Evolutionary conservation across 768 basidiomycete species (phyloP), one percentile per base, ranked within the genome.

Genomic region (Tephrocybe sp.): DNA sequence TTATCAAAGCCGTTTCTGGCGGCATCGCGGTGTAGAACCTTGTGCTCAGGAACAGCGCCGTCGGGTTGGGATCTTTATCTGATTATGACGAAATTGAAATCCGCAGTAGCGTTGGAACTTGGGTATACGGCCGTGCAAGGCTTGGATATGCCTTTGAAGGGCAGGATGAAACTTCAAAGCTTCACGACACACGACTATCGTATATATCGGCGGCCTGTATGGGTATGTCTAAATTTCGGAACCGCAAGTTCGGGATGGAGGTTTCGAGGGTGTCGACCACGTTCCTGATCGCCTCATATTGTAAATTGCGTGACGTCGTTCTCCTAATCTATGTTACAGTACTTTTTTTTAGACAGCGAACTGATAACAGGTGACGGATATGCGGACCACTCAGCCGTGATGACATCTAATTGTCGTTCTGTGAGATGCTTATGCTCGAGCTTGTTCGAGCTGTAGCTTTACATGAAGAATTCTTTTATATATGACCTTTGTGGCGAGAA

Each of bases 301-400:
- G 35, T 9, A 3, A 49, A 22, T 28, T 41, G 22, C 27, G 43
- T 50, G 49, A 43, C 49, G 49, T 44, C 42, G 49, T 38, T 27
- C 12, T 21, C 30, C 36, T 19, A 37, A 37, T 18, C 21, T 37
- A 8, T 8, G 6, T n/a, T n/a, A n/a, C n/a, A n/a, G n/a, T 12
- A 5, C 18, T 21, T 37, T 37, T 37, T 37, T 37, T 37, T 19
- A 18, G 28, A 30, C 12, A 30, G 31, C 5, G 21, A n/a, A 32
- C n/a, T 30, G 28, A 31, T n/a, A 39, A 31, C 36, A 19, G 39
- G 30, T 38, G 35, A n/a, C 42, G 49, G 49, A 7, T 16, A 31
- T 16, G 30, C 42, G 41, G 27, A 18, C 41, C 42, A 24, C 22
- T 44, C 13, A 19, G 3, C 41, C 42, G 42, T 44, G 7, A 18